phyloP scores from a whole-genome alignment of 805 yeast species.

The Candida vartiovaarae region DNA sequence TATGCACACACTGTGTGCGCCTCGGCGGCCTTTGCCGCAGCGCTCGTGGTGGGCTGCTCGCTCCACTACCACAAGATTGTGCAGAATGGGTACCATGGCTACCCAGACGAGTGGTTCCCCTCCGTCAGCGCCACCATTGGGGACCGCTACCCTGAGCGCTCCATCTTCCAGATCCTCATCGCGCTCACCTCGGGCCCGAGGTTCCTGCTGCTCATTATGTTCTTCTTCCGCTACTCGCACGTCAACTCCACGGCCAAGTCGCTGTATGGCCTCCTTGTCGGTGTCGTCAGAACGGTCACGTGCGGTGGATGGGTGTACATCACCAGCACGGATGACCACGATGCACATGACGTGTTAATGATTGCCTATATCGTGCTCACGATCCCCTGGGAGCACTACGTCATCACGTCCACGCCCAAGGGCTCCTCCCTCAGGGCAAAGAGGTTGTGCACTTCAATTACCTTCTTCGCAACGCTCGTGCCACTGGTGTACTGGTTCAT shows the following conservation, averaged over 20 bases:
- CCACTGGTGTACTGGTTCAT: conserved; percentile 87
- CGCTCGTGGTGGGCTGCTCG: conserved; percentile 64
- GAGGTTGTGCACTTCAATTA: conserved; percentile 43
- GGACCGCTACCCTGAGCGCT: conserved; percentile 92
- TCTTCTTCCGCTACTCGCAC: conserved; percentile 40
- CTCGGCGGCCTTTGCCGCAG: conserved; percentile 64
- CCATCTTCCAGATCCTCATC: conserved; percentile 83
- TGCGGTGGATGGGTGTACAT: conserved; percentile 99
- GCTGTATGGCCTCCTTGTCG: conserved; percentile 43
- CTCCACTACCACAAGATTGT: conserved; percentile 88
- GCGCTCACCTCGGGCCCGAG: conserved; percentile 94
- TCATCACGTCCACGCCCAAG: conserved; percentile 48
- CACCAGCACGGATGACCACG: conserved; percentile 95
- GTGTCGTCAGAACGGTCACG: conserved; percentile 83
- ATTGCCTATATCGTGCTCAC: conserved; percentile 82
- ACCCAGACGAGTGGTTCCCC: conserved; percentile 99
- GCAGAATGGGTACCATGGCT: conserved; percentile 76
- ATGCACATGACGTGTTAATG: conserved; percentile 94
- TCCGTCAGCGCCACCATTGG: conserved; percentile 96
- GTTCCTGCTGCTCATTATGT: conserved; percentile 52
- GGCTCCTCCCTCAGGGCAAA: conserved; percentile 41
- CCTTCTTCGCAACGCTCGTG: conserved; percentile 66
- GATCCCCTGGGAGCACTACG: conserved; percentile 79
- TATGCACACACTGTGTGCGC: conserved; percentile 70
- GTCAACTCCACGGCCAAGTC: conserved; percentile 27